A percentile compares a stretch with the other conserved stretches of the same genome.
phyloP scores from a whole-genome alignment of 805 yeast species.

The Kuraishia hungarica region DNA sequence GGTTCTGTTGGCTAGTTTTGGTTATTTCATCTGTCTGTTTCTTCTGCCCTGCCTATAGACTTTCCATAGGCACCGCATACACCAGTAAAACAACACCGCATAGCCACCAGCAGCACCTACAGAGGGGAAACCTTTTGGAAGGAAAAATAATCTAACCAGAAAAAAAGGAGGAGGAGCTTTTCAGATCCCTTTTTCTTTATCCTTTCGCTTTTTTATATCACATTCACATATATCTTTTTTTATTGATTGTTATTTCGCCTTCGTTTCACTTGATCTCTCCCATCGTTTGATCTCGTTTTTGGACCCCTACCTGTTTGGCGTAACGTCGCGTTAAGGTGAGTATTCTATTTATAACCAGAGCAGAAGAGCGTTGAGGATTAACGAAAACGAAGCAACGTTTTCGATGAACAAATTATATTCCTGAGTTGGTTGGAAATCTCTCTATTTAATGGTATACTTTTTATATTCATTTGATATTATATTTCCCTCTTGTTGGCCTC shows the following conservation, averaged over 20 bases:
- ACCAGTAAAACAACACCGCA: background rate
- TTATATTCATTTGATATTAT: background rate
- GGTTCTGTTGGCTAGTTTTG: background rate
- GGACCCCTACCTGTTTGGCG: background rate
- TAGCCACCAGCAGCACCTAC: background rate
- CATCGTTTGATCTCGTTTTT: slow-evolving; percentile 3
- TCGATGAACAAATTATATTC: background rate
- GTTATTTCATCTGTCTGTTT: background rate
- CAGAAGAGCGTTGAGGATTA: background rate
- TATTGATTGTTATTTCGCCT: background rate
- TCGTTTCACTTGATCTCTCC: background rate
- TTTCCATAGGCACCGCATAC: background rate
- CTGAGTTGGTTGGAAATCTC: background rate
- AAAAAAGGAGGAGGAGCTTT: background rate
- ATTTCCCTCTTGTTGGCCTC: background rate
- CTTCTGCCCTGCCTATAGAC: background rate
- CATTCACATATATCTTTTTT: background rate
- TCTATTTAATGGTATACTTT: background rate
- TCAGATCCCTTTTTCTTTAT: too few relatives aligned
- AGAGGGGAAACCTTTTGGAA: background rate
- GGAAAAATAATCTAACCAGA: background rate
- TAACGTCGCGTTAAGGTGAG: background rate
- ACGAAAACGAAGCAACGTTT: background rate
- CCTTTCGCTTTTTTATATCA: background rate
- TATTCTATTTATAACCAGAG: background rate